Conservation (phyloP, 2,329 filamentous ascomycete genomes). For the Calonectria montana region DNA sequence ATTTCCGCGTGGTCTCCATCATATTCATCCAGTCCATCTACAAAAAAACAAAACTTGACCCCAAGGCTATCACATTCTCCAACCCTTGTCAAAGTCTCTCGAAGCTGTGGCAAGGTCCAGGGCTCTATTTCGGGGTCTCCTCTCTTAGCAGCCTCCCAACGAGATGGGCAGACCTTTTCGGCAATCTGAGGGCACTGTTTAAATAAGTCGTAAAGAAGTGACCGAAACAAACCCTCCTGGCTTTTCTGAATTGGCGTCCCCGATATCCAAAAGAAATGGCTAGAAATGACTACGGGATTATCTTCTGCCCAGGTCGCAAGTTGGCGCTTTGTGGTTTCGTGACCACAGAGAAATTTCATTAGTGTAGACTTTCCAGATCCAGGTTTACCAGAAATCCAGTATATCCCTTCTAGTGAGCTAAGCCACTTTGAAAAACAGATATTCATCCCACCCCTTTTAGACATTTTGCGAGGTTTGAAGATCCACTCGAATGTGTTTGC, state of each 20-base stretch:
- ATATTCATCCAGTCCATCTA: slow-evolving; percentile 34
- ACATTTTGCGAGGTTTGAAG: too few species aligned
- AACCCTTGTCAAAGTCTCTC: background rate
- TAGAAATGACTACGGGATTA: slow-evolving; percentile 5
- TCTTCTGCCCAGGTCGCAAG: background rate
- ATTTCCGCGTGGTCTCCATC: slow-evolving; percentile 23
- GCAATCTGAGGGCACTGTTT: background rate
- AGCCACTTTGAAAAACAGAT: too few species aligned
- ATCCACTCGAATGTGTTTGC: too few species aligned
- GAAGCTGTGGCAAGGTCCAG: background rate
- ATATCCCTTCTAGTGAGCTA: slow-evolving; percentile 24
- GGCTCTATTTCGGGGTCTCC: background rate
- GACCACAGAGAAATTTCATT: slow-evolving; percentile 16
- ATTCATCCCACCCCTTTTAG: too few species aligned
- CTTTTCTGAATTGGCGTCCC: slow-evolving; percentile 28
- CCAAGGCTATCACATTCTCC: background rate
- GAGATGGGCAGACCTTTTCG: too few species aligned
- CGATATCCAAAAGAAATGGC: slow-evolving; percentile 26
- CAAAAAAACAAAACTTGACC: slow-evolving; percentile 27
- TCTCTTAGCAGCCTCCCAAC: too few species aligned
- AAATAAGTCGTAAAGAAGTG: slow-evolving; percentile 26
- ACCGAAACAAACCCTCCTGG: slow-evolving; percentile 7
- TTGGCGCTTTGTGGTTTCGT: background rate
- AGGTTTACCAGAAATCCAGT: slow-evolving; percentile 49
- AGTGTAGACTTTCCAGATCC: slow-evolving; percentile 40